Base-by-base conservation (phyloP, 257 asterid species). In the Capsicum pubescens region DNA sequence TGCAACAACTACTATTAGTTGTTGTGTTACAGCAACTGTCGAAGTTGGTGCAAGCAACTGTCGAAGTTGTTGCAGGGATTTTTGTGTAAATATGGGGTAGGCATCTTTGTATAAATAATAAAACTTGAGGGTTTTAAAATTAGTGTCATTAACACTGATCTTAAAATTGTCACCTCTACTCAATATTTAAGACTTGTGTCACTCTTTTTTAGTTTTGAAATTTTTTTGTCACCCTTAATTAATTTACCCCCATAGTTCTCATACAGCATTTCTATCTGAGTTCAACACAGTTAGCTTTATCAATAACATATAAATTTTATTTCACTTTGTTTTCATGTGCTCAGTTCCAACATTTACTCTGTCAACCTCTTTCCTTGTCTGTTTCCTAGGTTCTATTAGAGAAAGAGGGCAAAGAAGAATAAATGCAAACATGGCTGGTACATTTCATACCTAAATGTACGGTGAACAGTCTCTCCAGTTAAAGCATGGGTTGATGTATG, bases 401-500 rank as follows among this genome's bases (percentile, higher is more conserved):
- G 32, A 42, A 50, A 80, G 57, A 50, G 19, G 26, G 19, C 21
- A 52, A 84, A 66, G 32, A 19, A 54, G 64, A 68, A 19, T 21
- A 46, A 48, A 68, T 8, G 9, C 9, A 81, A 79, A 48, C 54
- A 50, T 55, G 71, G 68, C 83, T 50, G 66, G 72, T 71, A 80
- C 68, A 80, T 16, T 9, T 9, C 80, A 16, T 85, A 95, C 99
- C 98, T 94, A 91, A 93, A 96, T 61, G 98, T 88, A 78, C 97
- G 95, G 86, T 85, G 84, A 80, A 92, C 56, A 42, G 86, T 56
- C 83, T 92, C 84, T 88, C 97, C 99, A 0, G 97, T 91, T 74
- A 81, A 83, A 66, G 97, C 97, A 85, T 93, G 91, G 82, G 97
- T 92, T 78, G 96, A 21, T 59, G 89, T 86, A 9, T 83, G 87